Conservation (phyloP, 2,329 filamentous ascomycete genomes). For the Mycogone perniciosa region DNA sequence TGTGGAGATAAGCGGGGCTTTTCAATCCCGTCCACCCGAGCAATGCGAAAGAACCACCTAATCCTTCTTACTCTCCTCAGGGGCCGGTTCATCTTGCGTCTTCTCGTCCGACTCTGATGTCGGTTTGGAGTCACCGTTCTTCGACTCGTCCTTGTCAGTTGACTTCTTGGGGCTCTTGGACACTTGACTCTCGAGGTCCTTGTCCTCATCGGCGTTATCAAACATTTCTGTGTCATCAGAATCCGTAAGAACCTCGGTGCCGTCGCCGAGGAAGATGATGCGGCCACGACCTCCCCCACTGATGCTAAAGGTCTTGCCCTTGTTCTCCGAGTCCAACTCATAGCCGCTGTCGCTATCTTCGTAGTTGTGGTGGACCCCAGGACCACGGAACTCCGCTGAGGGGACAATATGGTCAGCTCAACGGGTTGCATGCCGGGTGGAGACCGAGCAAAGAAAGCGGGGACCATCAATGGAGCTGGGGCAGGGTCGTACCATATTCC, state of each 20-base stretch:
- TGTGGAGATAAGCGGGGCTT: not conserved
- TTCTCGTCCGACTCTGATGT: constrained; percentile 22
- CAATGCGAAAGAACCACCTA: constrained; percentile 25
- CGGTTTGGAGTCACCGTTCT: constrained; percentile 14
- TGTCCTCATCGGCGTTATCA: constrained; percentile 77
- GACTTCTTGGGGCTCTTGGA: constrained; percentile 45
- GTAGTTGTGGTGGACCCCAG: constrained; percentile 74
- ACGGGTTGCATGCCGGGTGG: constrained; percentile 11
- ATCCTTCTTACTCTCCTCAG: constrained; percentile 31
- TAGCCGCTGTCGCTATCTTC: constrained; percentile 74
- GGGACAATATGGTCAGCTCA: constrained; percentile 21
- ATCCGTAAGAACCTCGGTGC: constrained; percentile 84
- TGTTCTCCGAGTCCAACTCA: constrained; percentile 65
- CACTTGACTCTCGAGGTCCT: constrained; percentile 79
- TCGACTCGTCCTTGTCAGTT: constrained; percentile 17
- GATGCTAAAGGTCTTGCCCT: constrained; percentile 55
- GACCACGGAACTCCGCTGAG: constrained; percentile 76
- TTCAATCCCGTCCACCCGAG: constrained; percentile 11
- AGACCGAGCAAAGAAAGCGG: constrained; percentile 12
- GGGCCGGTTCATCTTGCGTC: constrained; percentile 19
- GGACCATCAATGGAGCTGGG: constrained; percentile 21
- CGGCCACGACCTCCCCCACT: constrained; percentile 66
- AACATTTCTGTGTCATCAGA: constrained; percentile 91
- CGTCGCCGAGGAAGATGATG: constrained; percentile 92
- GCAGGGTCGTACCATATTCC: constrained; percentile 85